Conservation (phyloP, 352 stramenopile species). For the Phytopythium aichiense region DNA sequence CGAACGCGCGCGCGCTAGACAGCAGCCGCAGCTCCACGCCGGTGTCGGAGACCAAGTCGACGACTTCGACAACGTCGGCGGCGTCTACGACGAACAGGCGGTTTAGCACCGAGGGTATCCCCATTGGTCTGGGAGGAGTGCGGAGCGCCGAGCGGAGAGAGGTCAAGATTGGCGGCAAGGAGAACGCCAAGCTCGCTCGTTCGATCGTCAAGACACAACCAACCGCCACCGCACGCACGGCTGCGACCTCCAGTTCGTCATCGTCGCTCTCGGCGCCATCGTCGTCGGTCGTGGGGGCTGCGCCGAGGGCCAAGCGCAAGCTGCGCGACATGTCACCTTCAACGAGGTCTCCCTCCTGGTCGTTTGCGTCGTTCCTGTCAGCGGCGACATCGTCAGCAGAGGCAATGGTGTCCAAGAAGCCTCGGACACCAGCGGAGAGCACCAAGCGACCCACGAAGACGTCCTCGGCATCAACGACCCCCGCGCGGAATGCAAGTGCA, state of each 20-base stretch:
- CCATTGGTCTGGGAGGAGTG: background rate
- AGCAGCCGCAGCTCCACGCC: background rate
- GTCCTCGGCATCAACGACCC: background rate
- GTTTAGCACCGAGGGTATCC: background rate
- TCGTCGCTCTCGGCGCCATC: background rate
- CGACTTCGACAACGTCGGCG: background rate
- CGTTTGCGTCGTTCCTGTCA: background rate
- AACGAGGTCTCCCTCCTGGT: background rate
- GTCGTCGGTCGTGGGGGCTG: background rate
- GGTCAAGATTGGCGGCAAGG: slow-evolving; percentile 3
- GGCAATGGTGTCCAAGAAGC: background rate
- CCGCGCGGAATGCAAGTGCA: background rate
- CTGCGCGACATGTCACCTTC: background rate
- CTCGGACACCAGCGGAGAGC: background rate
- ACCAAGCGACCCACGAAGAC: background rate
- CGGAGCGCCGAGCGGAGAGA: slow-evolving; percentile 5
- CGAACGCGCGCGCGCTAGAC: background rate
- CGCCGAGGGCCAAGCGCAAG: slow-evolving; percentile 5
- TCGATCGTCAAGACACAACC: background rate
- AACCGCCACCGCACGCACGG: background rate
- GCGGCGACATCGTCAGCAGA: background rate
- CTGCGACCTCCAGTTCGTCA: background rate
- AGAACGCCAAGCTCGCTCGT: background rate
- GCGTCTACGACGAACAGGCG: background rate
- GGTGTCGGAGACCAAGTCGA: background rate